Evolutionary conservation across 331 rosid species (phyloP).

Genomic region (Arachis monticola): DNA sequence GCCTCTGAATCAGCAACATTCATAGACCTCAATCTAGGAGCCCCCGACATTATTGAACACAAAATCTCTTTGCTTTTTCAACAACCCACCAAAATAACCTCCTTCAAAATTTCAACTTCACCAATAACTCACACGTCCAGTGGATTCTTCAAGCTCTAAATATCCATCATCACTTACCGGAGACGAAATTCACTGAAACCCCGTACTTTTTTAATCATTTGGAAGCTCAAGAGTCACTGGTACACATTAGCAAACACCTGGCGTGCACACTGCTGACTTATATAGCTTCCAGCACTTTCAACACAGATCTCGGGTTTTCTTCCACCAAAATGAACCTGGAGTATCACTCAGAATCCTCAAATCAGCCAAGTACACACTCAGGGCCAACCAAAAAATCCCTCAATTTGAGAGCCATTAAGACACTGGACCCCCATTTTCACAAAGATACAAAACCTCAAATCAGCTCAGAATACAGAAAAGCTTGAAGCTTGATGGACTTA

Average conservation of each 20-base stretch:
- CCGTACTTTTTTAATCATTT: constrained; percentile 10
- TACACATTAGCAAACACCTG: constrained; percentile 30
- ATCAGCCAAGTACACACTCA: constrained; percentile 27
- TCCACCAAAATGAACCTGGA: constrained; percentile 35
- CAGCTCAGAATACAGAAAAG: constrained; percentile 44
- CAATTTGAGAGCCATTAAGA: constrained; percentile 42
- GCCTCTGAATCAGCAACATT: constrained; percentile 72
- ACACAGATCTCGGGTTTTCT: constrained; percentile 60
- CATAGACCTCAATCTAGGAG: constrained; percentile 78
- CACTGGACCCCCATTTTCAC: constrained; percentile 27
- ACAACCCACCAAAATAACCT: constrained; percentile 32
- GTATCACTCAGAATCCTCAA: constrained; percentile 32
- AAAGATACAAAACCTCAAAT: constrained; percentile 40
- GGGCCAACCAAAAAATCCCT: constrained; percentile 41
- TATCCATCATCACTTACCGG: constrained; percentile 40
- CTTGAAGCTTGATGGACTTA: constrained; percentile 30
- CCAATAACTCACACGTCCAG: constrained; percentile 24
- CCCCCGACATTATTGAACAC: constrained; percentile 60
- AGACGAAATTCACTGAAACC: constrained; percentile 38
- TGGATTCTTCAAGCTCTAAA: constrained; percentile 17
- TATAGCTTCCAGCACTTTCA: constrained; percentile 33
- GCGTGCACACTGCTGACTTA: constrained; percentile 42
- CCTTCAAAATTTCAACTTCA: constrained; percentile 17
- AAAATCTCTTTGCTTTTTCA: constrained; percentile 25
- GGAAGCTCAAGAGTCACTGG: constrained; percentile 35